Evolutionary conservation across 2,329 filamentous ascomycete species (phyloP).

Genomic region (Laburnicola sp.): DNA sequence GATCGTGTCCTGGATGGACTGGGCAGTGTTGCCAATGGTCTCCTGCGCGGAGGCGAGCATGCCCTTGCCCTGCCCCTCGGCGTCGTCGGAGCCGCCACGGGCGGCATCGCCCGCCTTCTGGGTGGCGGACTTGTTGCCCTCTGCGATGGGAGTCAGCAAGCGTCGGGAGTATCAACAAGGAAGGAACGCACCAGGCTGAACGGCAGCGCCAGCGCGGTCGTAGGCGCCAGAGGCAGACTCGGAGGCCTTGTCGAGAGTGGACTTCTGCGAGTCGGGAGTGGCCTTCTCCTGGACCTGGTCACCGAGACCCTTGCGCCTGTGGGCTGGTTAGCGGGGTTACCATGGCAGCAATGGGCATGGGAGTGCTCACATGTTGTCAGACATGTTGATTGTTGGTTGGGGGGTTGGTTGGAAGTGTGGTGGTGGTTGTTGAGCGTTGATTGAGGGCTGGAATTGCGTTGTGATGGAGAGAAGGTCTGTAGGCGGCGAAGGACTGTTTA

Average conservation of each 20-base stretch:
- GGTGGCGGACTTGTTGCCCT: constrained; percentile 50
- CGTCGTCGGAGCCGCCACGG: constrained; percentile 47
- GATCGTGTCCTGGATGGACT: constrained; percentile 47
- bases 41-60: constrained; percentile 49
- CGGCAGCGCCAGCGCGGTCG: constrained; percentile 52
- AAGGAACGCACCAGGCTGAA: constrained; percentile 50
- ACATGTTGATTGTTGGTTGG: constrained; percentile 49
- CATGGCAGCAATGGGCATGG: background rate
- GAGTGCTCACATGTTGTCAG: constrained; percentile 47
- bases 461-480: constrained; percentile 20
- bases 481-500: constrained; percentile 18
- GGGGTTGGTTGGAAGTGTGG: constrained; percentile 11
- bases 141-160: constrained; percentile 20
- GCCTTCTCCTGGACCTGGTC: constrained; percentile 56
- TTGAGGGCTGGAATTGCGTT: constrained; percentile 13
- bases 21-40: constrained; percentile 45
- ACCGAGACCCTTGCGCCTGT: constrained; percentile 54
- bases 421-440: constrained; percentile 4
- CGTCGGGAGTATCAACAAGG: constrained; percentile 20
- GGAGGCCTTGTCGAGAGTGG: constrained; percentile 50
- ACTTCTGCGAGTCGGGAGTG: constrained; percentile 60
- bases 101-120: constrained; percentile 54
- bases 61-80: constrained; percentile 47
- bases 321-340: constrained; percentile 12
- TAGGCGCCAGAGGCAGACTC: constrained; percentile 51